Base-by-base conservation (phyloP, 2,329 filamentous ascomycete genomes). In the Xylaria sp. region DNA sequence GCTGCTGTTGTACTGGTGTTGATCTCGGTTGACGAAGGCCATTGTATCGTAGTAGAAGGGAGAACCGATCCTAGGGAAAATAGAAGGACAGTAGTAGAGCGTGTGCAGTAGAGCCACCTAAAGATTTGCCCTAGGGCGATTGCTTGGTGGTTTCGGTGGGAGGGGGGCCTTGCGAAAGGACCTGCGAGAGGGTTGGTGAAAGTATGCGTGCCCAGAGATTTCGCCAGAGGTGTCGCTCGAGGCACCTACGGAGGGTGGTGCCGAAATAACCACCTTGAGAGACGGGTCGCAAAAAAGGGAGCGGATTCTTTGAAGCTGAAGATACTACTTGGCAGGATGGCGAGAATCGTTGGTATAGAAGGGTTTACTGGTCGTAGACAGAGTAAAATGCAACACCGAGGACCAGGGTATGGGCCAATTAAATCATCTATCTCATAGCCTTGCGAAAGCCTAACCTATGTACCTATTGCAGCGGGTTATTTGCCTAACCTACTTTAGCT, bases 21-120 rank as follows among this genome's bases (percentile, higher is more conserved):
- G 17, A 44, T 35, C 27, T 44, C 27, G 51, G 51, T 54, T 54
- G 51, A 43, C 38, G 51, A 54, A 54, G 38, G 38, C 38, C 38
- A 54, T 55, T 38, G 31, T 55, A 29, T 46, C 41, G 38, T n/a
- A 43, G 38, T 40, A 7, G 27, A 54, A 51, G 23, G 35, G 49
- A 51, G 31, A 51, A 37, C 47, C 31, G 41, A 44, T 44, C 41
- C 41, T 44, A 27, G 41, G 41, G 17, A 37, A 38, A 38, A 51
- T 51, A 38, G 47, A 51, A 37, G 31, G 47, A 51, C 33, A 33
- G 41, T 44, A 44, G 35, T 38, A 38, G 35, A 38, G 35, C 35
- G 11, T 38, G 11, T 38, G 11, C 13, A 38, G 11, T 38, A 38
- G 35, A 38, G 35, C 13, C 35, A 38, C 35, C 9, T 3, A 38